Evolutionary conservation across 306 rosid genomes (phyloP), one percentile per base, ranked within the genome.

Genomic region (Heteromeles arbutifolia): DNA sequence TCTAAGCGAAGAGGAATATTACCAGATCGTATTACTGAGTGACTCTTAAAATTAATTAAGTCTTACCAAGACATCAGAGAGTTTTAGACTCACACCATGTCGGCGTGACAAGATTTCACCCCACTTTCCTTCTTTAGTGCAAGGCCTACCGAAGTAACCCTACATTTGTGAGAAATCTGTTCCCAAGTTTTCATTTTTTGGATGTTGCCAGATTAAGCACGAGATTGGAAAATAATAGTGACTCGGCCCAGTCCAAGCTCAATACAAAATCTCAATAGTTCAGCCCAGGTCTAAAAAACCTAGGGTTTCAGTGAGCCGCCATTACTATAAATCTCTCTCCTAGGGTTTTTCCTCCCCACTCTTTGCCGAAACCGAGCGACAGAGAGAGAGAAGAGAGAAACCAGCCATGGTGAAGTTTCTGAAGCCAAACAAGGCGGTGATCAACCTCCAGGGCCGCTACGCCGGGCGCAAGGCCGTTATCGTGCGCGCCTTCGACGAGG

Each of bases 381-480:
- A 4, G 1, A 28, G 8, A 21, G 50, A 11, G 70, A 11, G 67
- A 32, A 41, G 28, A 31, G 56, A 18, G 5, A 31, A 37, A 48
- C 17, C 24, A 26, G 45, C 31, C 28, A 85, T 85, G 88, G 88
- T 85, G 28, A 85, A 85, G 39, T 85, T 85, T 31, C 24, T 85
- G 59, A 85, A 85, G 75, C 80, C 75, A 14, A 85, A 85, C 82
- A 79, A 85, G 81, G 88, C 88, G 26, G 84, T 82, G 11, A 54
- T 85, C 77, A 74, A 82, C 56, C 86, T 85, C 34, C 88, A 85
- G 25, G 84, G 88, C 12, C 82, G 88, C 70, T 85, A 82, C 74
- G 88, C 88, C 19, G 88, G 88, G 4, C 86, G 86, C 44, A 85
- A 85, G 74, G 88, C 86, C 1, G 88, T 85, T 39, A 85, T 82